Base-by-base conservation (phyloP, 305 asterid species). In the Caryopteris hybrid region DNA sequence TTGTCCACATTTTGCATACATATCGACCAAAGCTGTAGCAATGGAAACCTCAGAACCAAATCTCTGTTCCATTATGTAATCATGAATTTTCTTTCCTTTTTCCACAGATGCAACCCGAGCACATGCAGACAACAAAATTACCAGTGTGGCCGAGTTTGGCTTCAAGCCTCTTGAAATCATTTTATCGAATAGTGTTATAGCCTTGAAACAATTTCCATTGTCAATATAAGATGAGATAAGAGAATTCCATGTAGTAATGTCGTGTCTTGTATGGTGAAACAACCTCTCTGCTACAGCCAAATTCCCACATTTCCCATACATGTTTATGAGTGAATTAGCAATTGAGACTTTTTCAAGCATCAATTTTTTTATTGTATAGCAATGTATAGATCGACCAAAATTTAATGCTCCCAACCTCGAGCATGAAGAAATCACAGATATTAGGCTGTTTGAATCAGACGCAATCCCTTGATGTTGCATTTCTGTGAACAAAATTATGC, bases 1-100 rank as follows among this genome's bases (percentile, higher is more conserved):
- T 48, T 79, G 66, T 60, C 95, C 96, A 52, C 97, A 89, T 78
- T 89, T 91, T 43, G 90, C 93, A 21, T 87, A 91, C 96, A 89
- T 87, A 75, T 91, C 93, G 52, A 81, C 65, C 68, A 91, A 68
- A 8, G 97, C 86, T 34, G 95, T 87, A 17, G 84, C 83, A 77
- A 91, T 80, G 20, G 86, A 54, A 27, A 83, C 67, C 64, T 69
- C 87, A 36, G 45, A 38, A 61, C 48, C 68, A 47, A 75, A 64
- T 53, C 78, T 86, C 23, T 29, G 42, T 69, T 80, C 76, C 51
- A 33, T 80, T 61, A 89, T 76, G 76, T 83, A 83, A 16, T 81
- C 71, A 42, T 91, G 85, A 56, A 89, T 69, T 41, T 61, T 61
- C 57, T 64, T 79, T 59, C 91, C 96, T 69, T 84, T 77, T 63